Evolutionary conservation across 306 rosid species (phyloP).

Genomic region (Malus domestica): DNA sequence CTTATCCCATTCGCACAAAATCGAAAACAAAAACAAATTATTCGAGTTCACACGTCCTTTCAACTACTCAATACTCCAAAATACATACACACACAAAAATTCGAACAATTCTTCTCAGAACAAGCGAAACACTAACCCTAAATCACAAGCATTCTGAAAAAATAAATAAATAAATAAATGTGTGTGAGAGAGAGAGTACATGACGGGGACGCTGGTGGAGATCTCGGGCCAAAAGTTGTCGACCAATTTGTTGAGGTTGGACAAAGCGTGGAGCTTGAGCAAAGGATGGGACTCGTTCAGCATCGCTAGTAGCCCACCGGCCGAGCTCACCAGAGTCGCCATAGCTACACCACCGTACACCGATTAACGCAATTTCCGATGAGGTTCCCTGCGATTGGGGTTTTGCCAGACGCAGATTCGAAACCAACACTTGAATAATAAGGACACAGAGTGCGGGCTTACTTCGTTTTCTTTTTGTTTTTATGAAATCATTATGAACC

Average conservation of each 20-base stretch:
- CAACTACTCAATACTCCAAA: not conserved
- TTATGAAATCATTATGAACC: too few relatives aligned
- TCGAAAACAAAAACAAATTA: not conserved
- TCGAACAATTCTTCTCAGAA: not conserved
- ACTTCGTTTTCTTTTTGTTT: not conserved
- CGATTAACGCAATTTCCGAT: constrained; percentile 4
- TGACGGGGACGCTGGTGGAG: constrained; percentile 88
- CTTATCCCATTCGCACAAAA: not conserved
- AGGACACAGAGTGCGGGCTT: not conserved
- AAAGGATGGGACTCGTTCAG: constrained; percentile 72
- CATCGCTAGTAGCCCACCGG: constrained; percentile 95
- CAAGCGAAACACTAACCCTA: constrained; percentile 4
- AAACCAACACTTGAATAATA: constrained; percentile 15
- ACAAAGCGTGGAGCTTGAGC: constrained; percentile 85
- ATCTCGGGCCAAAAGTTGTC: constrained; percentile 97
- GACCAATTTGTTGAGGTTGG: constrained; percentile 80
- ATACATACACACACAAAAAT: not conserved
- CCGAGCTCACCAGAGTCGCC: constrained; percentile 77
- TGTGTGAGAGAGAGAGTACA: constrained; percentile 30
- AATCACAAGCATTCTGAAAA: not conserved
- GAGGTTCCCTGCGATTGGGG: not conserved
- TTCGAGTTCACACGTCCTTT: not conserved
- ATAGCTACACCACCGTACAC: constrained; percentile 22
- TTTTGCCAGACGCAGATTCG: not conserved
- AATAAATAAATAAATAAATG: too few relatives aligned